A percentile compares a stretch with the other conserved stretches of the same genome.
These are phyloP conservation scores for Termitomyces sp. DNA, from an alignment of 768 basidiomycete genomes.

Conservation along the genomic window DNA sequence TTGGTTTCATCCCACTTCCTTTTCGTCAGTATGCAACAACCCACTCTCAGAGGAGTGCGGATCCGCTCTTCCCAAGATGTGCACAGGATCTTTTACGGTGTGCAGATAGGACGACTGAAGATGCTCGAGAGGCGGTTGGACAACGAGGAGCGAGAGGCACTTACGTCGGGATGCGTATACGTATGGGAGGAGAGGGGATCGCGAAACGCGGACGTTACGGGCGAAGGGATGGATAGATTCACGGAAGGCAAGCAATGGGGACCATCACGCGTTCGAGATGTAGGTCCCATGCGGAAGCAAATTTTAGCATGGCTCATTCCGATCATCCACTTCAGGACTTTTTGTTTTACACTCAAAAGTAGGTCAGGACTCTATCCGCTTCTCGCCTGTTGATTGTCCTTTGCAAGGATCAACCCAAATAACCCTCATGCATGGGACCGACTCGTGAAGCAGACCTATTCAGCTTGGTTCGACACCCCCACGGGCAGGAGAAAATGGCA, in stretches of 20 bases:
- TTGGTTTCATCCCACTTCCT: not conserved
- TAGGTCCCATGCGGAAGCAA: constrained; percentile 26
- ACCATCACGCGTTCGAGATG: constrained; percentile 78
- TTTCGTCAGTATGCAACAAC: constrained; percentile 42
- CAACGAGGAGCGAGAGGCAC: constrained; percentile 62
- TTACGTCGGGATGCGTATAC: constrained; percentile 50
- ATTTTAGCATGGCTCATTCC: constrained; percentile 8
- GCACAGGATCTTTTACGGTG: constrained; percentile 74
- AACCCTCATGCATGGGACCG: constrained; percentile 57
- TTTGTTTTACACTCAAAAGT: constrained; percentile 80
- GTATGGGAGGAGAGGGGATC: constrained; percentile 76
- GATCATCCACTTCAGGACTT: constrained; percentile 51
- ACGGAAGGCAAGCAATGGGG: constrained; percentile 84
- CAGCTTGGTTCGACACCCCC: constrained; percentile 65
- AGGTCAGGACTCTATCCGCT: constrained; percentile 32
- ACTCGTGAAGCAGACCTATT: constrained; percentile 81
- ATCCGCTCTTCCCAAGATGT: constrained; percentile 76
- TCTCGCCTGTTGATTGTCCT: not conserved
- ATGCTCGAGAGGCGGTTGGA: constrained; percentile 77
- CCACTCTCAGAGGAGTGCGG: constrained; percentile 66
- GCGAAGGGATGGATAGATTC: constrained; percentile 79
- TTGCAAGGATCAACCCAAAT: constrained; percentile 14
- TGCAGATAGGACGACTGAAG: constrained; percentile 54
- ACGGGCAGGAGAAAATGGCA: constrained; percentile 77
- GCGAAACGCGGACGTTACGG: constrained; percentile 60